Evolutionary conservation across 345 rosid species (phyloP).

Genomic region (Brassica nigra): DNA sequence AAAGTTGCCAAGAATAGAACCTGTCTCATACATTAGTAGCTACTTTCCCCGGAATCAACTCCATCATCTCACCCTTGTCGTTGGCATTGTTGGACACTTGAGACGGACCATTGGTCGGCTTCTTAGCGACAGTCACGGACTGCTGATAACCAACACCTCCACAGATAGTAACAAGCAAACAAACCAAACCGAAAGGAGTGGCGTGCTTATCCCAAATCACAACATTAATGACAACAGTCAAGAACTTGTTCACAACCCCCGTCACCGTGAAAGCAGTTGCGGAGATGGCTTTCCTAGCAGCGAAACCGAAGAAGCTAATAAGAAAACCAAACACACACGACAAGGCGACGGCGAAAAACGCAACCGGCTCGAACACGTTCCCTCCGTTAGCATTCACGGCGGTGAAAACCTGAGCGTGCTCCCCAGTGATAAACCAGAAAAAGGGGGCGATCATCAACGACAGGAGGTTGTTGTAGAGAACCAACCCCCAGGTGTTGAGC

Average conservation of each 20-base stretch:
- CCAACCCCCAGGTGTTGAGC: background rate
- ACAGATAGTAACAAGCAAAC: background rate
- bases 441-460: background rate
- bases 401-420: background rate
- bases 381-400: background rate
- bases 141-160: background rate
- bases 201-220: background rate
- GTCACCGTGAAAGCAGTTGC: background rate
- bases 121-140: background rate
- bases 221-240: background rate
- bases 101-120: background rate
- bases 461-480: background rate
- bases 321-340: background rate
- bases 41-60: constrained; percentile 1
- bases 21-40: background rate
- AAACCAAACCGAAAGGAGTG: background rate
- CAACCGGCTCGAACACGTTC: background rate
- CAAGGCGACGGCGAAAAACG: background rate
- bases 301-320: background rate
- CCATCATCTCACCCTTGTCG: background rate
- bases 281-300: background rate
- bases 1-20: background rate
- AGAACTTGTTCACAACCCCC: background rate
- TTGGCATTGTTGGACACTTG: background rate
- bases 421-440: background rate